Evolutionary conservation across 129 eudicot genomes (phyloP).

Genomic region (Scalesia atractyloides): DNA sequence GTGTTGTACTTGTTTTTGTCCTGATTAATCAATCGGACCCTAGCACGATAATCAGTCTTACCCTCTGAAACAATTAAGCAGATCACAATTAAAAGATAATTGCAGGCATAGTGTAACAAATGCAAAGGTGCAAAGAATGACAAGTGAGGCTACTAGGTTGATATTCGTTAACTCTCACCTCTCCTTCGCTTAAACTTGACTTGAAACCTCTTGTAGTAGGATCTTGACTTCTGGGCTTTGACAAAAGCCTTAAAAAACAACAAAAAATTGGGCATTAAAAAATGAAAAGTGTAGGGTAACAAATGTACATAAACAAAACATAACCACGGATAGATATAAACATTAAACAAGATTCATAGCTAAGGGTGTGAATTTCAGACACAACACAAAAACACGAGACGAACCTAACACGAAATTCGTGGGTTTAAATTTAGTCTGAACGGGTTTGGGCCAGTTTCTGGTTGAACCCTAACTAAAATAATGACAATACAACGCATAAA

Average conservation of each 20-base stretch:
- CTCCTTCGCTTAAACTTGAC: conserved; percentile 94
- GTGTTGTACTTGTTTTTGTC: conserved; percentile 96
- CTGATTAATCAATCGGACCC: conserved; percentile 79
- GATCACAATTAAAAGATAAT: background rate
- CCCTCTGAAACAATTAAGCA: conserved; percentile 54
- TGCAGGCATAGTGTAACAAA: background rate
- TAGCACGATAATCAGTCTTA: conserved; percentile 93
- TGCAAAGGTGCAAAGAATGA: too few species aligned
- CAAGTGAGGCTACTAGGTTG: background rate
- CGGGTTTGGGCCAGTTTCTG: too few species aligned
- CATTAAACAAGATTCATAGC: too few species aligned
- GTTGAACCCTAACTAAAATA: background rate
- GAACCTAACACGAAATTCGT: too few species aligned
- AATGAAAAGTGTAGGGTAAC: too few species aligned
- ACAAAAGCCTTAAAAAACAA: conserved; percentile 38
- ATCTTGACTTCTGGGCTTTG: conserved; percentile 48
- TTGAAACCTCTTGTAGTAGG: conserved; percentile 86
- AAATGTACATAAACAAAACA: background rate
- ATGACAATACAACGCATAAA: background rate
- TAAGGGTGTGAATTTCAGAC: too few species aligned
- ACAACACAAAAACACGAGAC: too few species aligned
- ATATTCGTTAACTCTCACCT: conserved; percentile 30
- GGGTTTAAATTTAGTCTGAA: too few species aligned
- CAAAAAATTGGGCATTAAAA: too few species aligned
- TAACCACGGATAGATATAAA: too few species aligned